Conservation (phyloP, 768 basidiomycete species). For the Epithele typhae region DNA sequence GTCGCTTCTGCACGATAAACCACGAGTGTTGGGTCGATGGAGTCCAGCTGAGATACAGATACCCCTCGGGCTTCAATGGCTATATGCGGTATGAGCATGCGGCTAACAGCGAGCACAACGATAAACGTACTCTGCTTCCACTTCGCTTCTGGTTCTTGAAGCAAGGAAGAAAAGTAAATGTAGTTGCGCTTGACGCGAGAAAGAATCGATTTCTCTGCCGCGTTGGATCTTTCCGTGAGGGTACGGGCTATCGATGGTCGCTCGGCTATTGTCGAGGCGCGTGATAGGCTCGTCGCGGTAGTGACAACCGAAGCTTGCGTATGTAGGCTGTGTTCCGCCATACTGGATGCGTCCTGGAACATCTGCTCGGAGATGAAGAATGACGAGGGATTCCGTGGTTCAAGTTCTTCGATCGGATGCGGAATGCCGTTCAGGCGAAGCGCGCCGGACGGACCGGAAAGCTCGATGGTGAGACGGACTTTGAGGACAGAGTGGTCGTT, state of each 20-base stretch:
- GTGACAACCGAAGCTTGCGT: constrained; percentile 57
- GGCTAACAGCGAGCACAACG: constrained; percentile 4
- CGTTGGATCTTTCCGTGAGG: constrained; percentile 45
- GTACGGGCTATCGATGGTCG: constrained; percentile 32
- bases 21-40: constrained; percentile 93
- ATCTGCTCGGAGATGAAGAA: constrained; percentile 57
- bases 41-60: constrained; percentile 91
- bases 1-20: constrained; percentile 97
- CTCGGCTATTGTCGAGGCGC: constrained; percentile 19
- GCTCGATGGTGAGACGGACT: constrained; percentile 75
- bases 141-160: constrained; percentile 98
- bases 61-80: constrained; percentile 87
- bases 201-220: constrained; percentile 78
- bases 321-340: constrained; percentile 62
- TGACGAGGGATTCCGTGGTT: constrained; percentile 64
- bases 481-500: constrained; percentile 78
- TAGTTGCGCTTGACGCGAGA: constrained; percentile 89
- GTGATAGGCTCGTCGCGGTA: constrained; percentile 33
- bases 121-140: constrained; percentile 77
- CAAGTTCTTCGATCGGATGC: constrained; percentile 57
- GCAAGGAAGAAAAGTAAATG: constrained; percentile 93
- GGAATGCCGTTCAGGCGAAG: constrained; percentile 85
- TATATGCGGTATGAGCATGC: constrained; percentile 21
- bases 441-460: constrained; percentile 70
- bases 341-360: constrained; percentile 70